Base-by-base conservation (phyloP, 495 filamentous ascomycete genomes). In the Xylaria acuta region DNA sequence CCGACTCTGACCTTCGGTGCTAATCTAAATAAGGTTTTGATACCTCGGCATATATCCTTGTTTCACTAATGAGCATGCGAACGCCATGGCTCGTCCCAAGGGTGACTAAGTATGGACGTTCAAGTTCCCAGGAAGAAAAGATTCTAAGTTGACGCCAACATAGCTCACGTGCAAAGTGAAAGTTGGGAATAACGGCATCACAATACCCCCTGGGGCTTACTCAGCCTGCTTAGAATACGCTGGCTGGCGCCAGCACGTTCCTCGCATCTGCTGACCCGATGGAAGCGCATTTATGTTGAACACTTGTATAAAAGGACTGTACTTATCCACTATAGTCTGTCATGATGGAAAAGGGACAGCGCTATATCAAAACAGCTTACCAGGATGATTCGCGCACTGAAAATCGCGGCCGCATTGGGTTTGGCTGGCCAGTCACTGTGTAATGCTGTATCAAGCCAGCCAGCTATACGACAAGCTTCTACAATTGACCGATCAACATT, bases 401-500 rank as follows among this genome's bases (percentile, higher is more conserved):
- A 60, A 66, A 36, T 72, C 20, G 27, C 53, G 2, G 20, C 51
- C 51, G 38, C 5, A 8, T 66, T 72, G 63, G 51, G 70, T 58
- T 40, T 72, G 41, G 18, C 53, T 27, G 5, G 51, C n/a, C 51
- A 66, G 51, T 67, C 59, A 8, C 18, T 60, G 5, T 58, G 62
- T 14, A 36, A 51, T 41, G 20, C 70, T 43, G 34, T 32, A 30
- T 34, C 62, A 20, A 25, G 1, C 9, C 69, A 68, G 18, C 49
- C 18, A 16, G 53, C 38, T 18, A 32, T 25, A 67, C 71, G 72
- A n/a, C 54, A 75, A 64, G 70, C 43, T 36, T 73, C 72, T 25
- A 64, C 64, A 20, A 74, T 80, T 49, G 77, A 79, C 40, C 70
- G 70, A 64, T 76, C 73, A 32, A 76, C 75, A 16, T 70, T 80